Conservation (phyloP, 441 rosid species). For the Sinapis alba region DNA sequence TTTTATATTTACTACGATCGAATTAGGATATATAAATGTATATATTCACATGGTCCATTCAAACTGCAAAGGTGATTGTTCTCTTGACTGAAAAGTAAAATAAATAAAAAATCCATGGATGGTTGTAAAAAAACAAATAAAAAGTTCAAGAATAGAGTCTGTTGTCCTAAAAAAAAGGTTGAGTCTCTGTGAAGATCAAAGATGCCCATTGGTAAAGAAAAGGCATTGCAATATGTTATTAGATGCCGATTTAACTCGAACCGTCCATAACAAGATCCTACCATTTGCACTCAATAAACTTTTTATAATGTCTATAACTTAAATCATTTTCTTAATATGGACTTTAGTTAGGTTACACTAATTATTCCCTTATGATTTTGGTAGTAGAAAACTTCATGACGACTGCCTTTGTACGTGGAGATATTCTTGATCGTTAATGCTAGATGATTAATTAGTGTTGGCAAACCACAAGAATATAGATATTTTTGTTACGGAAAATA, state of each 20-base stretch:
- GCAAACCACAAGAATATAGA: conserved; percentile 1
- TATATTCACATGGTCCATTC: conserved; percentile 12
- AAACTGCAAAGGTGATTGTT: conserved; percentile 34
- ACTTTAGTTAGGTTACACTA: conserved; percentile 10
- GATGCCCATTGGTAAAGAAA: conserved; percentile 38
- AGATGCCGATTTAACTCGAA: conserved; percentile 39
- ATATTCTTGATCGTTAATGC: conserved; percentile 25
- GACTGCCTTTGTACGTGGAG: conserved; percentile 13
- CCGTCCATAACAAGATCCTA: conserved; percentile 41
- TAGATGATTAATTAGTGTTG: conserved; percentile 14
- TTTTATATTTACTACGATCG: background rate
- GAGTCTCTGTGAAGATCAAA: conserved; percentile 41
- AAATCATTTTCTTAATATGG: background rate
- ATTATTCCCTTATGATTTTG: conserved; percentile 11
- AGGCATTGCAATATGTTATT: conserved; percentile 21
- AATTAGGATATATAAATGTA: background rate
- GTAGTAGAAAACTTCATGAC: conserved; percentile 24
- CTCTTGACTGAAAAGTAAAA: conserved; percentile 34
- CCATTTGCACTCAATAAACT: conserved; percentile 19
- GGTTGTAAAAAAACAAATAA: background rate
- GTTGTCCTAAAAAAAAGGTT: conserved; percentile 7
- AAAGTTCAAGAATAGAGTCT: background rate
- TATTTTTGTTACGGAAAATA: conserved; percentile 4
- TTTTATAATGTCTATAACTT: conserved; percentile 21
- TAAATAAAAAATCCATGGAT: conserved; percentile 21